Base-by-base conservation (phyloP, 331 rosid genomes). In the Acacia pycnantha region DNA sequence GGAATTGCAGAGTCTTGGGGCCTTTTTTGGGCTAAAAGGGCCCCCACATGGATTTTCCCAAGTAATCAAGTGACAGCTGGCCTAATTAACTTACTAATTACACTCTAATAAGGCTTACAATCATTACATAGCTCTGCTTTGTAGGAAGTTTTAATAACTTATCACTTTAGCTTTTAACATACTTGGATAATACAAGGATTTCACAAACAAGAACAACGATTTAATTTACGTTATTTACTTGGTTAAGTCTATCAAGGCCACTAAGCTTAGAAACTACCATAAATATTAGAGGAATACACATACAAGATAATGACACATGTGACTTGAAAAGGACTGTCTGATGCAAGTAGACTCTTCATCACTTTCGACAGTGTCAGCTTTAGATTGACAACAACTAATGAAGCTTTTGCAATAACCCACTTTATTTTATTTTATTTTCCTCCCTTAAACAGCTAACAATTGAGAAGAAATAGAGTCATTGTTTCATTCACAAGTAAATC, bases 111-210 rank as follows among this genome's bases (percentile, higher is more conserved):
- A 31, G 33, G 33, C 33, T 31, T 31, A 84, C 99, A 95, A 77
- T 83, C 62, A 82, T 81, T 68, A 50, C 75, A 0, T 85, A 82
- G 80, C 3, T 29, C 71, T 18, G 67, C 29, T 79, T 84, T 1
- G 12, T 6, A 1, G 82, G 4, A 44, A 83, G 51, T 84, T 87
- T 91, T 88, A 95, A 84, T 86, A 91, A 97, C 46, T 79, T 75
- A 87, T 95, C 98, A 71, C 93, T 95, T 84, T 98, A 91, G 87
- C 96, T 95, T 86, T 95, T 91, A 43, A 95, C 98, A 87, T 93
- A 95, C 88, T 97, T 93, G 77, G 61, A 76, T 82, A n/a, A 61
- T 26, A 69, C 62, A 81, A 71, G 53, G 18, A 35, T 22, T 61
- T 5, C 33, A 56, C 50, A 82, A 74, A 76, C 27, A 22, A 18